Percentiles rank a stretch among this genome's conserved stretches.
These are phyloP conservation scores for Avena atlantica DNA, from an alignment of 176 grass and related monocot species.

Conservation along the genomic window DNA sequence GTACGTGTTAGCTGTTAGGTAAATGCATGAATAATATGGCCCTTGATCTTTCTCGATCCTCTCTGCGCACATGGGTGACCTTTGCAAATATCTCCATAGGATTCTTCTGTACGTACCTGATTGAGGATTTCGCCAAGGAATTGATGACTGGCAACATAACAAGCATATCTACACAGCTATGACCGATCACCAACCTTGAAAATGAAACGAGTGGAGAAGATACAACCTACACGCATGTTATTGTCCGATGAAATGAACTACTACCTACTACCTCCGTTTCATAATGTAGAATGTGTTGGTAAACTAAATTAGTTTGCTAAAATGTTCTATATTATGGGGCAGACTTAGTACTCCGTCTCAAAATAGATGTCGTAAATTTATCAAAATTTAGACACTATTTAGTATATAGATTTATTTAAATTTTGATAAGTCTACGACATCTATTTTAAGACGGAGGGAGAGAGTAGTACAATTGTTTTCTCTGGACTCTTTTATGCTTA, in stretches of 20 bases:
- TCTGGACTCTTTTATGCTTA: neutral
- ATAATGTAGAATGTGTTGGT: too few relatives aligned
- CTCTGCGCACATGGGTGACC: neutral
- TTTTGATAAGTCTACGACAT: too few relatives aligned
- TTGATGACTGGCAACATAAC: constrained; percentile 17
- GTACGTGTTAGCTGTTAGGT: neutral
- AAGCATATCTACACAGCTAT: neutral
- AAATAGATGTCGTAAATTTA: too few relatives aligned
- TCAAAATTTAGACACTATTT: too few relatives aligned
- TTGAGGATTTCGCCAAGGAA: constrained; percentile 3
- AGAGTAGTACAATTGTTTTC: neutral
- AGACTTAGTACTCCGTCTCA: too few relatives aligned
- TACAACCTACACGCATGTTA: neutral
- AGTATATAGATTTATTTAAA: too few relatives aligned
- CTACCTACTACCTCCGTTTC: too few relatives aligned
- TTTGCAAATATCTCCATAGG: neutral
- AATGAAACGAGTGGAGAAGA: neutral
- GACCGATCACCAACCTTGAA: constrained; percentile 27
- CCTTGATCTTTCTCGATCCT: neutral
- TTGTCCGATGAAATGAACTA: neutral
- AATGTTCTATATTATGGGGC: too few relatives aligned
- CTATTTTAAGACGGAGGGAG: too few relatives aligned
- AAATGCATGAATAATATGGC: neutral
- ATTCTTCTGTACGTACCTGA: neutral
- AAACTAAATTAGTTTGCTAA: too few relatives aligned